Conservation (phyloP, 441 rosid genomes). For the Gossypium trilobum region DNA sequence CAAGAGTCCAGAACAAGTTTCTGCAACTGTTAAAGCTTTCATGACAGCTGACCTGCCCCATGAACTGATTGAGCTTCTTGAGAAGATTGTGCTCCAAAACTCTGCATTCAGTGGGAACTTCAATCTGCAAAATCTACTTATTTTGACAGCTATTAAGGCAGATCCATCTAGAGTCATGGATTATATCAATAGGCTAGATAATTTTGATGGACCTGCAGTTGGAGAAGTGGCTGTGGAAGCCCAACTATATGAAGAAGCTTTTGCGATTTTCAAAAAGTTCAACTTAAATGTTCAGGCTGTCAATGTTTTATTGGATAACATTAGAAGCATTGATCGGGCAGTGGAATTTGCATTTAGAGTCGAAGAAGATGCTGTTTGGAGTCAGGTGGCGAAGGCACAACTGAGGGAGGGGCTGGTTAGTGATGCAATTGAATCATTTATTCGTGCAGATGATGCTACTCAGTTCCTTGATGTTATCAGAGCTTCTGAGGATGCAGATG, state of each 20-base stretch:
- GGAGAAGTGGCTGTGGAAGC: conserved; percentile 98
- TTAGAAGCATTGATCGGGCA: conserved; percentile 83
- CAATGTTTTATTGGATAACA: conserved; percentile 73
- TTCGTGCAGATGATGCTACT: conserved; percentile 94
- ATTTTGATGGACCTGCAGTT: conserved; percentile 98
- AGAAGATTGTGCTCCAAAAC: conserved; percentile 98
- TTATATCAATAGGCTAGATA: conserved; percentile 87
- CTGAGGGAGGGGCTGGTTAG: conserved; percentile 85
- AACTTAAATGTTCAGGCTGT: conserved; percentile 95
- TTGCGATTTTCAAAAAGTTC: conserved; percentile 89
- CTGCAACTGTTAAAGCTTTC: conserved; percentile 99
- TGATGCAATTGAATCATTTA: conserved; percentile 93
- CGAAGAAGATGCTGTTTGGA: conserved; percentile 96
- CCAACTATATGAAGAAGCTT: conserved; percentile 83
- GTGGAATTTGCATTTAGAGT: conserved; percentile 97
- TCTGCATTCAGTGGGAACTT: conserved; percentile 99
- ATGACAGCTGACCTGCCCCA: conserved; percentile 99
- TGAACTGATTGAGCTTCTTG: conserved; percentile 96
- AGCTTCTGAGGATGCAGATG: conserved; percentile 77
- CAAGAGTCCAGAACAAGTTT: conserved; percentile 99
- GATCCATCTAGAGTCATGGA: conserved; percentile 99
- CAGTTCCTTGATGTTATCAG: conserved; percentile 82
- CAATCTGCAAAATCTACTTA: conserved; percentile 90
- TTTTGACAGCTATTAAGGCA: conserved; percentile 94
- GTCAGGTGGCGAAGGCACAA: conserved; percentile 95